Conservation (phyloP, 352 stramenopile species). For the Globisporangium yorkense region DNA sequence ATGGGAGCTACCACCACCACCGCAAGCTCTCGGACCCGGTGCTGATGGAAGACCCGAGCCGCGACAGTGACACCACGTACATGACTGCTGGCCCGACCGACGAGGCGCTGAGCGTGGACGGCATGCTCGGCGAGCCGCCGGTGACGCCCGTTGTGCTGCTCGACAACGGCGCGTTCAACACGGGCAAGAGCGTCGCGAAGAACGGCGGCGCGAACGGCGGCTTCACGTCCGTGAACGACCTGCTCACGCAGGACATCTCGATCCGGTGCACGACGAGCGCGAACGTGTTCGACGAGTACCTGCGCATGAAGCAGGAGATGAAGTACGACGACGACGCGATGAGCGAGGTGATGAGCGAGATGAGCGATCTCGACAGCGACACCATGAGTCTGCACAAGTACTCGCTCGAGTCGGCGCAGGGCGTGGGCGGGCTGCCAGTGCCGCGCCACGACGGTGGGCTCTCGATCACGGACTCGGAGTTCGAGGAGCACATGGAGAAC, state of each 20-base stretch:
- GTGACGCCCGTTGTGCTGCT: constrained; percentile 40
- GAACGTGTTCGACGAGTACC: constrained; percentile 69
- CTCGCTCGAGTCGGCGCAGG: constrained; percentile 43
- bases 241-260: constrained; percentile 44
- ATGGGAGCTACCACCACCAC: constrained; percentile 22
- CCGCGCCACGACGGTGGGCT: constrained; percentile 25
- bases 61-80: constrained; percentile 15
- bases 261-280: constrained; percentile 41
- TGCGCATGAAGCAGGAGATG: constrained; percentile 78
- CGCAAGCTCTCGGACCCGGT: constrained; percentile 33
- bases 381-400: constrained; percentile 42
- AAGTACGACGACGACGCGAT: constrained; percentile 40
- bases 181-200: constrained; percentile 23
- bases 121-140: constrained; percentile 49
- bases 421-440: constrained; percentile 18
- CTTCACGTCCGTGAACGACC: constrained; percentile 46
- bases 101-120: constrained; percentile 42
- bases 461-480: constrained; percentile 71
- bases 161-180: constrained; percentile 13
- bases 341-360: constrained; percentile 48
- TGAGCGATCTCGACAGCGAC: constrained; percentile 58
- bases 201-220: constrained; percentile 22
- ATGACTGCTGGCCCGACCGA: constrained; percentile 31
- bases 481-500: constrained; percentile 39
- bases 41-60: constrained; percentile 29